These are phyloP conservation scores for Pholiota conissans DNA, from an alignment of 768 basidiomycete genomes.

Conservation along the genomic window DNA sequence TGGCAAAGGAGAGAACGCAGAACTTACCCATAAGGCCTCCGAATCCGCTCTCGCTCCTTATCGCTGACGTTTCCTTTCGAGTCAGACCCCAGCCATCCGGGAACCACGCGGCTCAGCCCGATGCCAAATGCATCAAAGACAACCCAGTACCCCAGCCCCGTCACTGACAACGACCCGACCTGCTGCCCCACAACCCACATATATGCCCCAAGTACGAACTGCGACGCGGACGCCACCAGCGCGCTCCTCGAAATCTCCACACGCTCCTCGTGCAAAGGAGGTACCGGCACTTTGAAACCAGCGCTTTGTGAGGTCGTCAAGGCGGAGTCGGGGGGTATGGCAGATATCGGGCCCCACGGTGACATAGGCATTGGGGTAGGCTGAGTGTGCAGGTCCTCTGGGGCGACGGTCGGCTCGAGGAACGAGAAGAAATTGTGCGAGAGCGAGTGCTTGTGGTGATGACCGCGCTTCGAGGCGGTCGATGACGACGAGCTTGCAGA, in stretches of 20 bases:
- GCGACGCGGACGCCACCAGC: conserved; percentile 30
- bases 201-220: conserved; percentile 68
- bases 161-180: conserved; percentile 81
- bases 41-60: conserved; percentile 39
- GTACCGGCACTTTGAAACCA: conserved; percentile 13
- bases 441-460: conserved; percentile 91
- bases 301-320: conserved; percentile 8
- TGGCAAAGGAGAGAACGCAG: no score
- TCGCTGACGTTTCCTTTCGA: conserved; percentile 20
- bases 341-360: conserved; percentile 65
- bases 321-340: conserved; percentile 29
- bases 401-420: conserved; percentile 68
- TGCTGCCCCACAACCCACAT: conserved; percentile 92
- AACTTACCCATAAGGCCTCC: conserved; percentile 55
- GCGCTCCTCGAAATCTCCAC: conserved; percentile 16
- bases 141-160: conserved; percentile 94
- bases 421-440: conserved; percentile 97
- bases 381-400: conserved; percentile 49
- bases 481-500: conserved; percentile 22
- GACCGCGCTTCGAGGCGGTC: conserved; percentile 57
- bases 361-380: conserved; percentile 64
- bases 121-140: conserved; percentile 94
- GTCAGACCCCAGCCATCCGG: conserved; percentile 38
- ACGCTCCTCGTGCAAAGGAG: not conserved
- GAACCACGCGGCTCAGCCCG: conserved; percentile 46